Percentiles rank a stretch among this genome's conserved stretches.
Conservation (phyloP, 495 filamentous ascomycete species). For the Talaromyces liani region DNA sequence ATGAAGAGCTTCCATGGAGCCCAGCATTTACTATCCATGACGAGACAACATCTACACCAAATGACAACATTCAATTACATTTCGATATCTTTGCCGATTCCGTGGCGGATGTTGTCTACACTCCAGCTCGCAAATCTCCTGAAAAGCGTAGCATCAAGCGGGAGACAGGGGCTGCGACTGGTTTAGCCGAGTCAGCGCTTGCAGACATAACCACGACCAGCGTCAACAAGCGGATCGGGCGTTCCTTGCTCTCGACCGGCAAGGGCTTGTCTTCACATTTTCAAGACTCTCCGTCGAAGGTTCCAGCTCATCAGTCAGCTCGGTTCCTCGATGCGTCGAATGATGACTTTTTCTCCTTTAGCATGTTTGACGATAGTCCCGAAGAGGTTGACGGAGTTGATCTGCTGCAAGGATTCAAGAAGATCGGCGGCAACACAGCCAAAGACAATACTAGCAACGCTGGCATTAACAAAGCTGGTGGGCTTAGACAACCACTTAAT, state of each 20-base stretch:
- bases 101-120: constrained; percentile 37
- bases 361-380: constrained; percentile 51
- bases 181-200: constrained; percentile 43
- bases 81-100: constrained; percentile 72
- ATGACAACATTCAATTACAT: constrained; percentile 40
- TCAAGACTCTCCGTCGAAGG: constrained; percentile 40
- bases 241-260: constrained; percentile 17
- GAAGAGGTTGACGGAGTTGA: constrained; percentile 66
- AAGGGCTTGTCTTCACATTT: constrained; percentile 33
- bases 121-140: constrained; percentile 60
- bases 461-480: constrained; percentile 20
- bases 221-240: constrained; percentile 41
- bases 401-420: constrained; percentile 82
- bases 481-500: constrained; percentile 31
- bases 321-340: constrained; percentile 48
- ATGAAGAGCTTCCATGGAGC: constrained; percentile 64
- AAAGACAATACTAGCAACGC: constrained; percentile 18
- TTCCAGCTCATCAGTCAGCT: constrained; percentile 35
- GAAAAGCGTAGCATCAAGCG: constrained; percentile 66
- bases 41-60: constrained; percentile 39
- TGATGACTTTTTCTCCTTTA: constrained; percentile 56
- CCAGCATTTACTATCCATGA: constrained; percentile 66
- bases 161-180: constrained; percentile 47
- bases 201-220: constrained; percentile 54
- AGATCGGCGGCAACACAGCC: constrained; percentile 58